Evolutionary conservation across 495 filamentous ascomycete genomes (phyloP).

Genomic region (Lichina pygmaea): DNA sequence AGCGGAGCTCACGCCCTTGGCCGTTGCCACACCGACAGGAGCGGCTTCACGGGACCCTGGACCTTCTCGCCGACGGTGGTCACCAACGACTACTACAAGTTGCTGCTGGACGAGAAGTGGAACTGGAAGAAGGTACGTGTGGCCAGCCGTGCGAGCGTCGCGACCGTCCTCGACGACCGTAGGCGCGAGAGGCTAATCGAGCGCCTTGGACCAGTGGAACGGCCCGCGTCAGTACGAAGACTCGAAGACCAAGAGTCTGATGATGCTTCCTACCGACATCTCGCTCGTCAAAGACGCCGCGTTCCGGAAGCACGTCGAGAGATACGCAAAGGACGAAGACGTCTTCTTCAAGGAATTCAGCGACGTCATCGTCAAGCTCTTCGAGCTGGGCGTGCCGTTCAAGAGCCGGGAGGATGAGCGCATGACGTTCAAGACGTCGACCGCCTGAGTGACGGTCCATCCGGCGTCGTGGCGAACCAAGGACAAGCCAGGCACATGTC

Average conservation of each 20-base stretch:
- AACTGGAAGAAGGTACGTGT: constrained; percentile 8
- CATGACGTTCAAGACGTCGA: constrained; percentile 44
- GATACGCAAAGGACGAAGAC: constrained; percentile 78
- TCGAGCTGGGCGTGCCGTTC: constrained; percentile 92
- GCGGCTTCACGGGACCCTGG: constrained; percentile 82
- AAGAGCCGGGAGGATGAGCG: constrained; percentile 33
- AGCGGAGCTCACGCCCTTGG: constrained; percentile 78
- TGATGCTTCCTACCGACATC: constrained; percentile 95
- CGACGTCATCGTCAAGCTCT: constrained; percentile 50
- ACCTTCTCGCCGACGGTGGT: constrained; percentile 84
- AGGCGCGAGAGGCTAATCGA: background rate
- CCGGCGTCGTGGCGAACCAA: background rate
- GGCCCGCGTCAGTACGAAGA: constrained; percentile 72
- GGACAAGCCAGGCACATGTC: too few species aligned
- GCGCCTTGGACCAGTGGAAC: constrained; percentile 30
- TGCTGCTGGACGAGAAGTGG: constrained; percentile 86
- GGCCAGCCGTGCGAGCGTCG: background rate
- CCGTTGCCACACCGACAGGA: constrained; percentile 71
- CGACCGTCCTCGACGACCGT: background rate
- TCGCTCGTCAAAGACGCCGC: constrained; percentile 67
- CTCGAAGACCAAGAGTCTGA: constrained; percentile 55
- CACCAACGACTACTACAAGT: constrained; percentile 81
- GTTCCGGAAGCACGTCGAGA: constrained; percentile 63
- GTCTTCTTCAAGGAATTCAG: constrained; percentile 85
- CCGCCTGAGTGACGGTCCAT: background rate